Evolutionary conservation across 2,329 filamentous ascomycete species (phyloP).

Genomic region (Ascochyta pisi): DNA sequence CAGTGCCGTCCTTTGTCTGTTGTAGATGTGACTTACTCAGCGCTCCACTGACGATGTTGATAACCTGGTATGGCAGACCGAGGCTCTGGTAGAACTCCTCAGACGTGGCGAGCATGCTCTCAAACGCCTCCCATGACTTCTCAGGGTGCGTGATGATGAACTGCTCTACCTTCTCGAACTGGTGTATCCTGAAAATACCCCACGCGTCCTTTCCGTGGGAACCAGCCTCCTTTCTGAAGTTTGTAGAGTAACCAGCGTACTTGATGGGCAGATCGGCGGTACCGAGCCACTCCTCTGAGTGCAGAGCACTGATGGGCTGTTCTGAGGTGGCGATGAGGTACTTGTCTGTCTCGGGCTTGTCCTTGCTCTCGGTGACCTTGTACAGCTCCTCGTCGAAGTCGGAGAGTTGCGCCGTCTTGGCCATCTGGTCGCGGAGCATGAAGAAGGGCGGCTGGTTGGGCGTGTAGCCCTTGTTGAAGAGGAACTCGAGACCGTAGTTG

Average conservation of each 20-base stretch:
- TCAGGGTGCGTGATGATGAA: conserved; percentile 73
- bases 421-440: conserved; percentile 96
- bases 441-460: conserved; percentile 68
- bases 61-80: conserved; percentile 86
- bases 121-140: conserved; percentile 85
- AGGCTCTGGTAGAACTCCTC: conserved; percentile 96
- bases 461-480: conserved; percentile 79
- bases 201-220: conserved; percentile 92
- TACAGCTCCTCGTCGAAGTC: conserved; percentile 98
- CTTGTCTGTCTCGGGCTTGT: conserved; percentile 83
- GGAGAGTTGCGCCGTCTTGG: conserved; percentile 95
- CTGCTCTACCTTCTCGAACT: conserved; percentile 76
- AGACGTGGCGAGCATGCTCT: conserved; percentile 87
- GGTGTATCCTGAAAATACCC: conserved; percentile 97
- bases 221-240: conserved; percentile 94
- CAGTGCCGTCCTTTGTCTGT: background rate
- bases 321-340: conserved; percentile 79
- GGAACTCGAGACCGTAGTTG: conserved; percentile 93
- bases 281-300: conserved; percentile 92
- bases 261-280: conserved; percentile 87
- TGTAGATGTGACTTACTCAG: conserved; percentile 59
- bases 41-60: conserved; percentile 94
- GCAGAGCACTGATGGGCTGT: conserved; percentile 91
- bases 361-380: conserved; percentile 86
- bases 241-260: conserved; percentile 87